Base-by-base conservation (phyloP, 805 yeast genomes). In the Zygotorulaspora danielsina region DNA sequence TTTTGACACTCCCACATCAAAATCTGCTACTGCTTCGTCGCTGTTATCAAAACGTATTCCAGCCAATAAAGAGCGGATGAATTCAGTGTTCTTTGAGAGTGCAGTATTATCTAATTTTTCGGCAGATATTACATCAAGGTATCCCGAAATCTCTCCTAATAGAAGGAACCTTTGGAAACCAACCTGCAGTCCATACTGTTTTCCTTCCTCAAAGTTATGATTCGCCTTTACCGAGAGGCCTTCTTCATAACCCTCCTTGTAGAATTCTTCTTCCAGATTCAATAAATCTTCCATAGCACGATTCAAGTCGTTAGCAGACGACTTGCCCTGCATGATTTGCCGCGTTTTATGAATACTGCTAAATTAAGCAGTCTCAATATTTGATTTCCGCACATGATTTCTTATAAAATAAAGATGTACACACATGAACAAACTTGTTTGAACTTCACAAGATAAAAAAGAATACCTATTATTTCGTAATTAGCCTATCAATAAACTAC, bases 131-230 rank as follows among this genome's bases (percentile, higher is more conserved):
- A 62, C 55, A 11, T 63, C 60, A 15, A 74, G 55, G 28, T 80
- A 51, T 12, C 83, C 79, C 39, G 70, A 57, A 27, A 82, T 68
- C 40, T 84, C 79, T 0, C 97, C 97, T 1, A 88, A 56, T 0
- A 84, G 55, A 2, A 85, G 49, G 51, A 75, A 81, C 42, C 84
- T 63, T 59, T 83, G 93, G 51, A 78, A 82, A 0, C 86, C 87
- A 0, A 84, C 79, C 55, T 83, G 93, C 30, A 79, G 70, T 0
- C 97, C 97, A 49, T 78, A 80, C 54, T 85, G 87, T 54, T 81
- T 82, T 1, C 96, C 97, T 56, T 88, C 96, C 2, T 69, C 48
- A 36, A 63, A 69, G 34, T 87, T 88, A 30, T 78, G 73, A 34
- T 57, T 60, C 1, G 77, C 64, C 0, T 87, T 83, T 36, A 75